Conservation (phyloP, 78 protist genomes). For the Mastigamoeba balamuthi region DNA sequence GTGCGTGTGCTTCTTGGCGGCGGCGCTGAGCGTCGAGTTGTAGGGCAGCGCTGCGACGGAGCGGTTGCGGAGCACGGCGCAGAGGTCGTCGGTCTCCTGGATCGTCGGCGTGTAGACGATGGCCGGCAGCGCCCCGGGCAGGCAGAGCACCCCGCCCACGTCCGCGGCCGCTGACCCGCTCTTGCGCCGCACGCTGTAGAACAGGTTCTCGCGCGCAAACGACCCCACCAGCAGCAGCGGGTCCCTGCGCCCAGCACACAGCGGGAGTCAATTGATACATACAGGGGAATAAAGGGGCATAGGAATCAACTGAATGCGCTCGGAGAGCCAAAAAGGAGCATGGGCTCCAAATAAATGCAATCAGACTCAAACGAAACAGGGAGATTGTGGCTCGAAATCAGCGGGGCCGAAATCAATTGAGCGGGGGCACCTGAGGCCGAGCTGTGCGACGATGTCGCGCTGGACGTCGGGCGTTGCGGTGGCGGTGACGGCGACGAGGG, state of each 20-base stretch:
- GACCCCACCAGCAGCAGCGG: neutral
- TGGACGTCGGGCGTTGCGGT: neutral
- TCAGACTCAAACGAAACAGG: no score
- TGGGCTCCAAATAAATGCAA: no score
- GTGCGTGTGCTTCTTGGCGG: neutral
- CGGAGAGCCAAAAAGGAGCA: no score
- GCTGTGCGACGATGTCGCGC: neutral
- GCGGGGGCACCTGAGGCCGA: neutral
- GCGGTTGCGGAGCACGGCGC: neutral
- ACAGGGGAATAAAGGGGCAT: no score
- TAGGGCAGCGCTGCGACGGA: neutral
- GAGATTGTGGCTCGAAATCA: no score
- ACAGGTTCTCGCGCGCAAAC: neutral
- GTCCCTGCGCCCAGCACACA: neutral
- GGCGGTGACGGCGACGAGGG: neutral
- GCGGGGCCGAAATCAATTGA: neutral
- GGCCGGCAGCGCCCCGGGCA: neutral
- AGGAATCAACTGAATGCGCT: no score
- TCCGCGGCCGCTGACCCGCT: no score
- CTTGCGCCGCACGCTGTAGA: neutral
- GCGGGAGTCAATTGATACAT: no score
- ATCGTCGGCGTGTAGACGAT: neutral
- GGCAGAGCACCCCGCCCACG: no score
- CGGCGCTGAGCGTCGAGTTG: neutral
- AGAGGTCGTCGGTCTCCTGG: neutral